Percentiles rank a stretch among this genome's conserved stretches.
Evolutionary conservation across 2,329 filamentous ascomycete genomes (phyloP).

Genomic region (Alternaria sp.): DNA sequence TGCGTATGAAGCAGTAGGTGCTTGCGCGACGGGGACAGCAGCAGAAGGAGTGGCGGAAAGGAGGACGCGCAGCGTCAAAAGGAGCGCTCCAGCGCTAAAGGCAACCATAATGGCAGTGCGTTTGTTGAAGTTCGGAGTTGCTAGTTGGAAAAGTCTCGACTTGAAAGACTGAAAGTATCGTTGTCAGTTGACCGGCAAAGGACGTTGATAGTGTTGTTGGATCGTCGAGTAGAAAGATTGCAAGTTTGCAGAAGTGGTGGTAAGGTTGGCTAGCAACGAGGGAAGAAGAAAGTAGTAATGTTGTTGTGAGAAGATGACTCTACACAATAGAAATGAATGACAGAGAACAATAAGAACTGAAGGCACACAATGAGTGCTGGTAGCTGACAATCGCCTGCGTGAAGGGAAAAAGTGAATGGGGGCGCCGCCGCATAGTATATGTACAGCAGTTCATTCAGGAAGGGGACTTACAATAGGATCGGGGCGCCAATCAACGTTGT

Average conservation of each 20-base stretch:
- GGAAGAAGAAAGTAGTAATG: constrained; percentile 18
- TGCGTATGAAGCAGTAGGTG: constrained; percentile 18
- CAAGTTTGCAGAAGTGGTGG: constrained; percentile 16
- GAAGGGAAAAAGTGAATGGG: constrained; percentile 28
- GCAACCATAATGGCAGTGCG: constrained; percentile 46
- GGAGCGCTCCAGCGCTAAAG: constrained; percentile 45
- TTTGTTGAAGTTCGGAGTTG: constrained; percentile 21
- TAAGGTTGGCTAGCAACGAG: constrained; percentile 30
- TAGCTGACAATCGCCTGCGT: constrained; percentile 42
- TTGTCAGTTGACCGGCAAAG: constrained; percentile 40
- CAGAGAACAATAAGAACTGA: constrained; percentile 37
- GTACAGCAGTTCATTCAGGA: constrained; percentile 29
- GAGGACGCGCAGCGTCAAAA: constrained; percentile 47
- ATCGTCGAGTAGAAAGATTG: constrained; percentile 5
- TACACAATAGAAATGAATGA: constrained; percentile 40
- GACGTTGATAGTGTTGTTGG: constrained; percentile 25
- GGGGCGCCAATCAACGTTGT: constrained; percentile 39
- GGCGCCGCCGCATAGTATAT: constrained; percentile 35
- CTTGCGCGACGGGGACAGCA: constrained; percentile 39
- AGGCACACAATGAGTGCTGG: constrained; percentile 35
- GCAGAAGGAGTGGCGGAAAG: constrained; percentile 37
- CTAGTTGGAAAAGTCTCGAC: constrained; percentile 21
- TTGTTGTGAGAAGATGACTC: constrained; percentile 15
- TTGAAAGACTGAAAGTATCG: constrained; percentile 25
- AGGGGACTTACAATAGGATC: constrained; percentile 39